These are phyloP conservation scores for Zymoseptoria brevis DNA, from an alignment of 2,329 filamentous ascomycete genomes.

Conservation along the genomic window DNA sequence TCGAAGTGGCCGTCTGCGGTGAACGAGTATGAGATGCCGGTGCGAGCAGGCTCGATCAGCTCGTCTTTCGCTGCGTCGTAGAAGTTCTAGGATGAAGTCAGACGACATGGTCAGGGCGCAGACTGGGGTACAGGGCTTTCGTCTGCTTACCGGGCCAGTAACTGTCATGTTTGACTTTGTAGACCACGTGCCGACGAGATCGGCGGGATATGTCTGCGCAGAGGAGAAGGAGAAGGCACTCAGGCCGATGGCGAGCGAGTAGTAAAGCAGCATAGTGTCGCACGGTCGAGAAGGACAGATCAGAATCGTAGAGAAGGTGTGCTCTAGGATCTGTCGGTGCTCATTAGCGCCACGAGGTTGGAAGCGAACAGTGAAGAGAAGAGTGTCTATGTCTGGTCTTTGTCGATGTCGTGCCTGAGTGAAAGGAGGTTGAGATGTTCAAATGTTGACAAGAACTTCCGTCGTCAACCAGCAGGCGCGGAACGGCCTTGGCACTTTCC, in stretches of 20 bases:
- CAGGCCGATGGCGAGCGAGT: slow-evolving; percentile 22
- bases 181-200: slow-evolving; percentile 63
- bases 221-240: slow-evolving; percentile 15
- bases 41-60: slow-evolving; percentile 57
- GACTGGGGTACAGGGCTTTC: background rate
- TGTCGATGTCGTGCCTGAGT: background rate
- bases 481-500: background rate
- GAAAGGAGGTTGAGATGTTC: background rate
- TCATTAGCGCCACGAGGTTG: background rate
- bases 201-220: slow-evolving; percentile 19
- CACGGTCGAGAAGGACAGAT: background rate
- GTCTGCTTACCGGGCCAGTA: slow-evolving; percentile 55
- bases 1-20: slow-evolving; percentile 60
- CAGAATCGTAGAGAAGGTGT: background rate
- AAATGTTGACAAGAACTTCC: background rate
- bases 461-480: background rate
- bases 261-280: slow-evolving; percentile 23
- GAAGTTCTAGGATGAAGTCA: slow-evolving; percentile 46
- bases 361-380: background rate
- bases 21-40: slow-evolving; percentile 69
- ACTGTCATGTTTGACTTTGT: slow-evolving; percentile 62
- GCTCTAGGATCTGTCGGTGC: background rate
- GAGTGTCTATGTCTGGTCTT: background rate
- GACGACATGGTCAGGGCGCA: background rate
- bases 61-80: slow-evolving; percentile 60